Evolutionary conservation across 169 alveolate species (phyloP).

Genomic region (Plasmodium fragile): DNA sequence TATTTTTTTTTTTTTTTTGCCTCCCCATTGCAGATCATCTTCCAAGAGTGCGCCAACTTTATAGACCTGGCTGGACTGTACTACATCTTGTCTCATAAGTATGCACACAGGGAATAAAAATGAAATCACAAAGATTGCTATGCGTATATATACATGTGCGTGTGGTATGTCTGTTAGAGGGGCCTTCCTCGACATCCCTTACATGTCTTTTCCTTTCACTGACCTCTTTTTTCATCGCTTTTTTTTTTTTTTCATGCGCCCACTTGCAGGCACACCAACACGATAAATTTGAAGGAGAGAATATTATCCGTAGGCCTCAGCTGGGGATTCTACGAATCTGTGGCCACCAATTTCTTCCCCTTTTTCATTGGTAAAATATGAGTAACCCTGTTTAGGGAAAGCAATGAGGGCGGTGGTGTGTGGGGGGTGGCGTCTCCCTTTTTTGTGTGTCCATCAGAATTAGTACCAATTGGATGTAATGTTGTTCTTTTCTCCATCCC

Average conservation of each 20-base stretch:
- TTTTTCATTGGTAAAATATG: slow-evolving; percentile 34
- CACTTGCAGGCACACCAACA: slow-evolving; percentile 32
- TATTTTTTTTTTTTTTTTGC: not conserved
- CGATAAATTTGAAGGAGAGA: slow-evolving; percentile 39
- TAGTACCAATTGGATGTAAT: not conserved
- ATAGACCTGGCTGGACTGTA: slow-evolving; percentile 55
- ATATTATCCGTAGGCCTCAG: slow-evolving; percentile 67
- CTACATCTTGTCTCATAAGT: slow-evolving; percentile 56
- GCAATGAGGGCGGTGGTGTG: not conserved
- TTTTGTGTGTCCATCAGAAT: not conserved
- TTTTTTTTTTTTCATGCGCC: not conserved
- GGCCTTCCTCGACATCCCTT: not conserved
- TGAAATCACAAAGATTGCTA: not conserved
- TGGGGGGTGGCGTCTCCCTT: not conserved
- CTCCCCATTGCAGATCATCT: slow-evolving; percentile 19
- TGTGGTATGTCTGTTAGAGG: not conserved
- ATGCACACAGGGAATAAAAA: not conserved
- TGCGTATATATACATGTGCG: not conserved
- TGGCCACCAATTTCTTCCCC: slow-evolving; percentile 68
- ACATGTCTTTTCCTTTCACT: not conserved
- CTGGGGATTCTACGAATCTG: slow-evolving; percentile 70
- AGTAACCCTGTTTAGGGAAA: not conserved
- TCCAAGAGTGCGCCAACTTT: slow-evolving; percentile 48
- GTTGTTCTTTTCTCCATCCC: not conserved
- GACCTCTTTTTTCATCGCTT: no score